Conservation (phyloP, 768 basidiomycete species). For the Agaricus sinodeliciosus region DNA sequence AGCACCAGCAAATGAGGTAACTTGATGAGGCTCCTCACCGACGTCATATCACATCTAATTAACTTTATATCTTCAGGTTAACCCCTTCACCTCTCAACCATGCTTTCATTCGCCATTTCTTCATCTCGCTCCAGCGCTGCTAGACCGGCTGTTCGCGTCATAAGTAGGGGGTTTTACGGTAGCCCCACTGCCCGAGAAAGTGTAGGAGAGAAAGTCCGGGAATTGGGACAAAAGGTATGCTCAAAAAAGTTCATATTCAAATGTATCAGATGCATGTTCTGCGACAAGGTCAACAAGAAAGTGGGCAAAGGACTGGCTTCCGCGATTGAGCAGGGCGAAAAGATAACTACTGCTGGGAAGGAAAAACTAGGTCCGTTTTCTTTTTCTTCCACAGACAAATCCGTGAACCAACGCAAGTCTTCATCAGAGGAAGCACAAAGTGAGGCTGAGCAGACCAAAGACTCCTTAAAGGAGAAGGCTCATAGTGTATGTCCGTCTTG, state of each 20-base stretch:
- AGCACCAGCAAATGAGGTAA: constrained; percentile 5
- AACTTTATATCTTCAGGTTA: not conserved
- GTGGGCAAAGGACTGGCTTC: constrained; percentile 38
- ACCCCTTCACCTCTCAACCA: not conserved
- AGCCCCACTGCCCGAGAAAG: constrained; percentile 30
- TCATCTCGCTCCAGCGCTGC: not conserved
- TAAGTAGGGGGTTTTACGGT: constrained; percentile 26
- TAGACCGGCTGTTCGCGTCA: not conserved
- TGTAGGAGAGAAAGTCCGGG: constrained; percentile 37
- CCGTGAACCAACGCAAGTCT: not conserved
- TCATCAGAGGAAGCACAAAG: constrained; percentile 27
- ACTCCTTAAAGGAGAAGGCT: constrained; percentile 29
- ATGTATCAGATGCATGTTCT: not conserved
- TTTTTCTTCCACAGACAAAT: not conserved
- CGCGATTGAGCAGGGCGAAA: constrained; percentile 41
- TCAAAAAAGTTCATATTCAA: not conserved
- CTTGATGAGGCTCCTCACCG: not conserved
- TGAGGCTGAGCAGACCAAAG: constrained; percentile 25
- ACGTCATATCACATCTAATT: constrained; percentile 4
- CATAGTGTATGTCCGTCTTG: constrained; percentile 26
- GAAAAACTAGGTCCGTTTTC: constrained; percentile 32
- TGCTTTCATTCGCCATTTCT: not conserved
- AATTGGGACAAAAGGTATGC: constrained; percentile 35
- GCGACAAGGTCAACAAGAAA: constrained; percentile 35
- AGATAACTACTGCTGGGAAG: constrained; percentile 33